A percentile compares a stretch with the other conserved stretches of the same genome.
phyloP scores from a whole-genome alignment of 768 basidiomycete genomes.

The Boletus subcaerulescens region DNA sequence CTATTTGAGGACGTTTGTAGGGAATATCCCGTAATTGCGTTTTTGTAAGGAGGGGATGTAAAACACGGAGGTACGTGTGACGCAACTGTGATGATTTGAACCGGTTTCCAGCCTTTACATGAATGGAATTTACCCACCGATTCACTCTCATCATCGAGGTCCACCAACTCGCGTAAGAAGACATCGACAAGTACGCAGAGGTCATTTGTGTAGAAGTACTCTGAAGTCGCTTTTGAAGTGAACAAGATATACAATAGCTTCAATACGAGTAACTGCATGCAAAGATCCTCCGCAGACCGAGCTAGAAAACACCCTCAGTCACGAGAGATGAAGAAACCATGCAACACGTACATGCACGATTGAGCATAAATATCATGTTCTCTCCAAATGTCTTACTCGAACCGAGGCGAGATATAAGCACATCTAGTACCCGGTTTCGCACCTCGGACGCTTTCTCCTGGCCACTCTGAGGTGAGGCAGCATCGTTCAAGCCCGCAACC shows the following conservation, averaged over 20 bases:
- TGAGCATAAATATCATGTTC: conserved; percentile 99
- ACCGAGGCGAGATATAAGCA: conserved; percentile 79
- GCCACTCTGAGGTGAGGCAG: conserved; percentile 21
- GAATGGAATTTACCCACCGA: conserved; percentile 53
- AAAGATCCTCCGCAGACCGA: conserved; percentile 84
- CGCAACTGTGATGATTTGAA: conserved; percentile 55
- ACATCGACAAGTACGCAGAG: conserved; percentile 95
- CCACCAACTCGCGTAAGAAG: conserved; percentile 88
- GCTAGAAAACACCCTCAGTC: conserved; percentile 44
- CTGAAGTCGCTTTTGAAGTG: conserved; percentile 86
- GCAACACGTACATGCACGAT: conserved; percentile 74
- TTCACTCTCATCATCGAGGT: conserved; percentile 92
- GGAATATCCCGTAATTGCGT: conserved; percentile 83
- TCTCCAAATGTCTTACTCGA: conserved; percentile 95
- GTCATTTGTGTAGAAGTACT: conserved; percentile 99
- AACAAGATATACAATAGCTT: conserved; percentile 95
- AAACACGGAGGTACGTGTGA: conserved; percentile 94
- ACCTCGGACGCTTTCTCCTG: conserved; percentile 37
- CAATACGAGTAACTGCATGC: conserved; percentile 91
- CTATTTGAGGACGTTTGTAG: conserved; percentile 91
- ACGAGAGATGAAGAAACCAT: neutral
- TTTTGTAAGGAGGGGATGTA: conserved; percentile 92
- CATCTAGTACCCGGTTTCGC: conserved; percentile 77
- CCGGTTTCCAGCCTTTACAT: neutral
- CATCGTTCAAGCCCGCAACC: conserved; percentile 66